These are phyloP conservation scores for Dalbergia cultrata DNA, from an alignment of 306 rosid genomes.

Conservation along the genomic window DNA sequence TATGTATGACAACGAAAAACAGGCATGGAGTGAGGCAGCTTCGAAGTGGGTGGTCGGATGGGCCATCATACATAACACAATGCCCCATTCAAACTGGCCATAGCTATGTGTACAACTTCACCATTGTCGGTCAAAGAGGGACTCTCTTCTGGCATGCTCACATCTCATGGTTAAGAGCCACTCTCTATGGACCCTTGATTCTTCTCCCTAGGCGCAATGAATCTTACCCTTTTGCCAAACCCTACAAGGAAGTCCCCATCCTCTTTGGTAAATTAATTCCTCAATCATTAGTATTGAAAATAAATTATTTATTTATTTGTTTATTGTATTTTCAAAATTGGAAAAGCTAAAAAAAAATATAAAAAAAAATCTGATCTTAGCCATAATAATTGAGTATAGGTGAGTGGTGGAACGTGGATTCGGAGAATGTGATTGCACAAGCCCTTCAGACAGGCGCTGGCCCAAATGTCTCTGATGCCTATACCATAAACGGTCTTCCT, in stretches of 20 bases:
- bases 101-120: conserved; percentile 76
- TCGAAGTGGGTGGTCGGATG: conserved; percentile 77
- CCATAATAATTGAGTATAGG: conserved; percentile 46
- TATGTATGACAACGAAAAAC: conserved; percentile 15
- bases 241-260: conserved; percentile 68
- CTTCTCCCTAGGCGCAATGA: conserved; percentile 61
- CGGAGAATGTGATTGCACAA: conserved; percentile 70
- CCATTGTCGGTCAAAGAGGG: conserved; percentile 74
- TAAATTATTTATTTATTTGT: too few relatives aligned
- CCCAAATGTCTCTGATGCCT: conserved; percentile 84
- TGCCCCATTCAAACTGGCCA: conserved; percentile 72
- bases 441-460: conserved; percentile 73
- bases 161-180: conserved; percentile 73
- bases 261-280: conserved; percentile 55
- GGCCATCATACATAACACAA: conserved; percentile 78
- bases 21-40: conserved; percentile 82
- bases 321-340: too few relatives aligned
- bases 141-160: conserved; percentile 82
- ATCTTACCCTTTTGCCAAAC: conserved; percentile 69
- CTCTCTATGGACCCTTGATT: conserved; percentile 73
- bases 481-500: conserved; percentile 76
- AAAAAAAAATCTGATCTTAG: neutral
- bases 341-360: too few relatives aligned
- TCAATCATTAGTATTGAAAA: neutral
- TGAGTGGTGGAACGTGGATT: conserved; percentile 83